Conservation (phyloP, 495 filamentous ascomycete species). For the Chlorociboria aeruginascens region DNA sequence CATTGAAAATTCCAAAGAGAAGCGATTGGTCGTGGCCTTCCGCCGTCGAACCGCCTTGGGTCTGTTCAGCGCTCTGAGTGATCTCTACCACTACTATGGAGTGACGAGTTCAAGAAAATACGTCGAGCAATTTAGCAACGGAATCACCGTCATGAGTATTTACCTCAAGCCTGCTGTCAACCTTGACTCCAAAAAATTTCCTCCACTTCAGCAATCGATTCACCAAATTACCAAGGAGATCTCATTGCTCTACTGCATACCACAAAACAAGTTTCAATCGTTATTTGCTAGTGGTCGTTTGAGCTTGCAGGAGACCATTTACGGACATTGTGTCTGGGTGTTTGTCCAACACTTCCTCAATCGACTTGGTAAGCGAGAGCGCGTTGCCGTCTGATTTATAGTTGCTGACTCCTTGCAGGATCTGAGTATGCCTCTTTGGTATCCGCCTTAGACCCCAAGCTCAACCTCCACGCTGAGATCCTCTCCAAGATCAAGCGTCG, state of each 20-base stretch:
- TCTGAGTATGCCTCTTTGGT: conserved; percentile 81
- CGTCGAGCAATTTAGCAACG: conserved; percentile 97
- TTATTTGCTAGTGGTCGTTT: conserved; percentile 82
- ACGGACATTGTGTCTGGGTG: conserved; percentile 93
- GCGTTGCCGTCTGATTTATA: neutral
- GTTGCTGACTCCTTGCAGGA: conserved; percentile 22
- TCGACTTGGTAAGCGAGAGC: conserved; percentile 46
- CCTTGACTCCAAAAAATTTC: conserved; percentile 32
- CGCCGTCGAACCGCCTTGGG: conserved; percentile 85
- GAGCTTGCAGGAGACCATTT: conserved; percentile 92
- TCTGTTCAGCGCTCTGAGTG: conserved; percentile 87
- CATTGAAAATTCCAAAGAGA: conserved; percentile 81
- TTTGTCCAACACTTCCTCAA: conserved; percentile 97
- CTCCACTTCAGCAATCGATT: conserved; percentile 84
- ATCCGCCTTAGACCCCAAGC: conserved; percentile 68
- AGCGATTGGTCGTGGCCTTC: conserved; percentile 87
- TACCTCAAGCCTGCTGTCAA: conserved; percentile 64
- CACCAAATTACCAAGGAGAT: conserved; percentile 99
- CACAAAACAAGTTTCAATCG: conserved; percentile 85
- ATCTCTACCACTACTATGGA: conserved; percentile 97
- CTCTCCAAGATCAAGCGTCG: conserved; percentile 93
- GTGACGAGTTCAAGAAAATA: conserved; percentile 95
- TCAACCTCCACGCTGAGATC: conserved; percentile 76
- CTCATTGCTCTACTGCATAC: conserved; percentile 92
- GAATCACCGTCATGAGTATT: conserved; percentile 89